Base-by-base conservation (phyloP, 768 basidiomycete species). In the Saitozyma sp. region DNA sequence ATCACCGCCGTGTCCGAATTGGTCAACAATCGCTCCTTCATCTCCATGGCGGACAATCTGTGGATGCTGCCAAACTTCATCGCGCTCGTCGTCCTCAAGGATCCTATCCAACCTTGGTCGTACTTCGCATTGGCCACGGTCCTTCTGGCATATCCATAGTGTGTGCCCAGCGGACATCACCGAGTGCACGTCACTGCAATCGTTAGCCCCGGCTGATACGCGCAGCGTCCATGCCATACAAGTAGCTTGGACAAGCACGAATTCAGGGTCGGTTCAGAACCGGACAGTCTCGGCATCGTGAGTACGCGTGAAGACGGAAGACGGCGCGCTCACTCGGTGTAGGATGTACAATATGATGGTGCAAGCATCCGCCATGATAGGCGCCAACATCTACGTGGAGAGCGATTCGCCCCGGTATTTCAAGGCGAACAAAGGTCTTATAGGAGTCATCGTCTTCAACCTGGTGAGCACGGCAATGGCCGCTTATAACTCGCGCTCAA, bases 11-110 rank as follows among this genome's bases (percentile, higher is more conserved):
- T 65, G 6, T 69, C 65, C 7, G 65, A 69, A 19, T 46, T 69
- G 2, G 65, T 67, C 46, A 54, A 74, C 50, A 63, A 61, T 9
- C 58, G 74, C 14, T 59, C 70, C 0, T 72, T 67, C 52, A 56
- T 77, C 42, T 54, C 58, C n/a, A 57, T 63, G 6, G 54, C 72
- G 8, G 70, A 81, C 56, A 74, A 78, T 50, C 17, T 71, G 7
- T 80, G 80, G 80, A 73, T 77, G 70, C 62, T 77, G 10, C 74
- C 75, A 0, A 63, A 63, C 56, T 74, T 68, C 59, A 73, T 80
- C 37, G 76, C 77, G 16, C 60, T 79, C 20, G 41, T 70, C 3
- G 66, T 61, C 1, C 16, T 78, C 14, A 59, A 66, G 19, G 55
- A 64, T 20, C 64, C 68, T 10, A 50, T 58, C 11, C 50, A 63